phyloP scores from a whole-genome alignment of 1,284 basidiomycete species.

The Pholiota adiposa region DNA sequence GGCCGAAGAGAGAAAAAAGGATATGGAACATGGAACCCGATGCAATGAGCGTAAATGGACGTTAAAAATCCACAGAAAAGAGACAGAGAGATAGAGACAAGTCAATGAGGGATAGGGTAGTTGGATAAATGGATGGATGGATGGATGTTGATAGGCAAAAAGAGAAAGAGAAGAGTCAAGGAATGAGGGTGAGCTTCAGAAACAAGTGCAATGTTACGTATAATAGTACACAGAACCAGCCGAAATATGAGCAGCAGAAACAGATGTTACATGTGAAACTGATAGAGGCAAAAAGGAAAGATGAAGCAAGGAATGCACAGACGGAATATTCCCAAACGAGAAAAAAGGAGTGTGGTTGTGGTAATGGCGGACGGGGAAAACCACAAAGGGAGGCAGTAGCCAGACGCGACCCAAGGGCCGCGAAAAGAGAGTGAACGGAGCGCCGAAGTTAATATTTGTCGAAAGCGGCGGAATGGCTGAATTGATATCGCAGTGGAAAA shows the following conservation, averaged over 20 bases:
- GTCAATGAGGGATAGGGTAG: constrained; percentile 4
- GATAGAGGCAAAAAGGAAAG: no score
- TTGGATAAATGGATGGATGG: constrained; percentile 3
- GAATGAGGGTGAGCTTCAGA: constrained; percentile 5
- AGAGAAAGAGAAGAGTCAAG: constrained; percentile 9
- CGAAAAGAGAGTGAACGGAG: no score
- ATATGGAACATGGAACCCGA: background rate
- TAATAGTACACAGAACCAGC: constrained; percentile 5
- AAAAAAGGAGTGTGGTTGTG: no score
- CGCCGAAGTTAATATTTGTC: no score
- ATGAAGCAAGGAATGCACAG: no score
- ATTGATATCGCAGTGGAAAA: no score
- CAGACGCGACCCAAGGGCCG: no score
- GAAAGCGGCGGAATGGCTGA: no score
- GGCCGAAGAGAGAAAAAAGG: background rate
- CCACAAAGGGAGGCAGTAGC: no score
- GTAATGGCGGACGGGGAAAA: no score
- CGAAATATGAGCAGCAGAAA: constrained; percentile 6
- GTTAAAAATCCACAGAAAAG: constrained; percentile 9
- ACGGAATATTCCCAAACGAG: no score
- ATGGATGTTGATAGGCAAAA: constrained; percentile 4
- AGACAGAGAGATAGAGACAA: constrained; percentile 3
- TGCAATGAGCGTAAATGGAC: constrained; percentile 15
- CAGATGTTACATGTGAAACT: background rate
- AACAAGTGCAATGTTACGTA: background rate